Evolutionary conservation across 768 basidiomycete genomes (phyloP), one percentile per base, ranked within the genome.

Genomic region (Phaeolepiota aurea): DNA sequence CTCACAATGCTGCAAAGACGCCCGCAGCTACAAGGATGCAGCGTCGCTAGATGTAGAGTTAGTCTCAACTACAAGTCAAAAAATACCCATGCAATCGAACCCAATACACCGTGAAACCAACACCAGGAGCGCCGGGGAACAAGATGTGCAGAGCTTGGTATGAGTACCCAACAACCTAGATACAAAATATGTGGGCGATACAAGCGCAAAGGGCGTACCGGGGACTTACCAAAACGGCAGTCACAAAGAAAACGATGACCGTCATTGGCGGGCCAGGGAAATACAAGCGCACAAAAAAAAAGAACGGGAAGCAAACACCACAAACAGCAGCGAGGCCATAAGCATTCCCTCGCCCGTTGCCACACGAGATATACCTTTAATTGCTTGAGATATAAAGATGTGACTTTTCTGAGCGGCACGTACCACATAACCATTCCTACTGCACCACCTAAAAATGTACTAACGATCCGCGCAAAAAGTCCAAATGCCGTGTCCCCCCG

Each of bases 311-410:
- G 41, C 74, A 77, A 2, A 87, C 75, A 3, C 73, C 75, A 37
- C 74, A 73, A 0, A 79, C 72, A 0, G 76, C 84, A 0, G 76
- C 84, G 7, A 92, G 62, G 1, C 86, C 86, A 42, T 76, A 89
- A 1, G 80, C 53, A 47, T 71, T 86, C 3, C 82, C 84, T 5
- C 44, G 37, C 0, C 77, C 76, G 16, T 57, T 58, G 0, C 84
- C 85, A 22, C 76, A 61, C 5, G 84, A 82, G 16, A 84, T 76
- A 50, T 86, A 86, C 82, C 82, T 84, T n/a, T n/a, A n/a, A n/a
- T n/a, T n/a, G n/a, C n/a, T n/a, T n/a, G n/a, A n/a, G n/a, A n/a
- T n/a, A n/a, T n/a, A n/a, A 28, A 7, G n/a, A 28, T 28, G 25
- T 28, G n/a, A 28, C 7, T 28, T 7, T 28, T 28, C n/a, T n/a